Evolutionary conservation across 176 grass and related monocot genomes (phyloP), one percentile per base, ranked within the genome.

Genomic region (Eragrostis nindensis): DNA sequence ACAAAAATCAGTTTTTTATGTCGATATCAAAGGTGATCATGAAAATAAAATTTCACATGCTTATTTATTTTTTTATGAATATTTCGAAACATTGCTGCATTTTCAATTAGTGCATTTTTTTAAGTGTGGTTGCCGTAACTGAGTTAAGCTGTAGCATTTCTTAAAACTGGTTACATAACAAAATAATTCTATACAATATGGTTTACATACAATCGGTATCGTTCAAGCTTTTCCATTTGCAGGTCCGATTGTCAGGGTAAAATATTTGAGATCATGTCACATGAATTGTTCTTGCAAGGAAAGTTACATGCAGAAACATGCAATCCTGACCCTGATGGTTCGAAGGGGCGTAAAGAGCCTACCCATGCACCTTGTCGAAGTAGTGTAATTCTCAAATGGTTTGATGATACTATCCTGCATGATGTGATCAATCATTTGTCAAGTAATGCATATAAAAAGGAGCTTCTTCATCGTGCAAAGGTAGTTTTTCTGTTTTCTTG

Each of bases 281-380:
- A 89, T 82, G 95, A 98, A 69, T 86, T 98, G 50, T 98, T 98
- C 75, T 80, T 98, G 49, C 84, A 86, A 80, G 90, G 87, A 77
- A 93, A 79, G 75, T 47, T 93, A 60, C 62, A 82, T 65, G 81
- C 64, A 72, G 81, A 83, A 66, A 75, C 80, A 83, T 81, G 41
- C 49, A 89, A 78, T 38, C 52, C 74, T 47, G 42, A 11, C 8
- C 55, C 36, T 60, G 45, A 59, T 69, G 25, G 26, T 79, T 66
- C 59, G 11, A 86, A 81, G 68, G 86, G 59, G 32, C 75, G 77
- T 56, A 87, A 83, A 21, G 62, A 84, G 82, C 69, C 49, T 68
- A 68, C 25, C 66, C 50, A 38, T 78, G 66, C 62, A 81, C 70
- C 81, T 54, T 88, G 74, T 72, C 61, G 24, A 49, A 84, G 63